These are phyloP conservation scores for Boletus reticuloceps DNA, from an alignment of 768 basidiomycete species.

Conservation along the genomic window DNA sequence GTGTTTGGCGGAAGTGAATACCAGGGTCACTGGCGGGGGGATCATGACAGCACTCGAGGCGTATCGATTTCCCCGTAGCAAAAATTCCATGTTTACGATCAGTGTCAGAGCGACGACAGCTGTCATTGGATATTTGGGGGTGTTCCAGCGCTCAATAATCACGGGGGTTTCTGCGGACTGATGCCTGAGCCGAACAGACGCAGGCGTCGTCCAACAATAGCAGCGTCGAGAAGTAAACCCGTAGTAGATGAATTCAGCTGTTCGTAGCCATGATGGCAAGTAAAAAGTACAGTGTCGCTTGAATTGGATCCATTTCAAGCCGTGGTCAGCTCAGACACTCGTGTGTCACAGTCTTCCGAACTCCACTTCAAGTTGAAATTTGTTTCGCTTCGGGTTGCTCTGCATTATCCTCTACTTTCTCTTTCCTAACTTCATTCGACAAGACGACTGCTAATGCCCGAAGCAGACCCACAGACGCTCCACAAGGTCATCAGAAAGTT, in stretches of 20 bases:
- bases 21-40: too few relatives aligned
- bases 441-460: constrained; percentile 16
- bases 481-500: constrained; percentile 73
- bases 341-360: too few relatives aligned
- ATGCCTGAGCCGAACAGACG: background rate
- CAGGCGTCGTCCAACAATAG: too few relatives aligned
- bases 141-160: background rate
- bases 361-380: background rate
- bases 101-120: too few relatives aligned
- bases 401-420: constrained; percentile 12
- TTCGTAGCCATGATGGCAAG: background rate
- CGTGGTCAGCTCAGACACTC: too few relatives aligned
- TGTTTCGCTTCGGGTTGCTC: background rate
- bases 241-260: background rate
- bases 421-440: constrained; percentile 3
- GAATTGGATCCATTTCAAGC: constrained; percentile 1
- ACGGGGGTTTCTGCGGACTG: background rate
- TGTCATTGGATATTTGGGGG: too few relatives aligned
- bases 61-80: too few relatives aligned
- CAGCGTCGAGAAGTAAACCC: background rate
- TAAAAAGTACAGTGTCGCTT: constrained; percentile 1
- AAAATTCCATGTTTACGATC: too few relatives aligned
- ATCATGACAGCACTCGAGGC: too few relatives aligned
- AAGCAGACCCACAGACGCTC: constrained; percentile 41
- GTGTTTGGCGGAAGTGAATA: too few relatives aligned